These are phyloP conservation scores for Ophiostoma sp. DNA, from an alignment of 2,329 filamentous ascomycete species.

Conservation along the genomic window DNA sequence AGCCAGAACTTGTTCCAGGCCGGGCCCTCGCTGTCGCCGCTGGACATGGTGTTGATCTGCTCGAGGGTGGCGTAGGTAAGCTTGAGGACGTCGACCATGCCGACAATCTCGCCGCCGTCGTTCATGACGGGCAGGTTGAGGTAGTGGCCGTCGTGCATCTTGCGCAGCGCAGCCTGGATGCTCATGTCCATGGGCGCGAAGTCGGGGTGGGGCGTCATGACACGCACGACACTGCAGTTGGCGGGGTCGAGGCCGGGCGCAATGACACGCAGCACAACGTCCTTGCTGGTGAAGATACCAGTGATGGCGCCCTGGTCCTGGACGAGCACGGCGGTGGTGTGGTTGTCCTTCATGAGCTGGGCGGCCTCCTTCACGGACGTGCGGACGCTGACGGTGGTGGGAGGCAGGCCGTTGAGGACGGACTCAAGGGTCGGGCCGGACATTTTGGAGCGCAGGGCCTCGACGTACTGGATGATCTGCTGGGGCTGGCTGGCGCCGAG, in stretches of 20 bases:
- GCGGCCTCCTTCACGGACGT: slow-evolving; percentile 96
- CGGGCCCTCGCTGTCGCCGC: slow-evolving; percentile 82
- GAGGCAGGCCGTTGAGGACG: slow-evolving; percentile 84
- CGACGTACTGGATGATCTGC: slow-evolving; percentile 98
- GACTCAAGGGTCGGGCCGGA: slow-evolving; percentile 94
- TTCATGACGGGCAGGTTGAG: slow-evolving; percentile 99
- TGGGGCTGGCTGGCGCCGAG: slow-evolving; percentile 92
- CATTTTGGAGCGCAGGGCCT: slow-evolving; percentile 93
- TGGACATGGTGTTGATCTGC: slow-evolving; percentile 93
- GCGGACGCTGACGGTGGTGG: slow-evolving; percentile 88
- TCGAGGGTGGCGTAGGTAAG: slow-evolving; percentile 96
- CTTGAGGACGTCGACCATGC: slow-evolving; percentile 98
- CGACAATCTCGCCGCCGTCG: slow-evolving; percentile 91
- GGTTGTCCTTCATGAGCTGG: slow-evolving; percentile 95
- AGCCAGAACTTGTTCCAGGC: slow-evolving; percentile 99
- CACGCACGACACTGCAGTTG: slow-evolving; percentile 94
- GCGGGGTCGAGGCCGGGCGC: slow-evolving; percentile 89
- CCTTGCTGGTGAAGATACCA: slow-evolving; percentile 98
- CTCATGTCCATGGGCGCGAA: slow-evolving; percentile 99
- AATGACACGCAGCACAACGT: slow-evolving; percentile 96
- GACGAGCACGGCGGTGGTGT: slow-evolving; percentile 91
- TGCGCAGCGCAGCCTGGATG: slow-evolving; percentile 93
- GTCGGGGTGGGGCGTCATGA: slow-evolving; percentile 98
- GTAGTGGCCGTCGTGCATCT: slow-evolving; percentile 99
- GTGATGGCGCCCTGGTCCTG: slow-evolving; percentile 97